phyloP scores from a whole-genome alignment of 257 asterid genomes.

The Galeopsis tetrahit region DNA sequence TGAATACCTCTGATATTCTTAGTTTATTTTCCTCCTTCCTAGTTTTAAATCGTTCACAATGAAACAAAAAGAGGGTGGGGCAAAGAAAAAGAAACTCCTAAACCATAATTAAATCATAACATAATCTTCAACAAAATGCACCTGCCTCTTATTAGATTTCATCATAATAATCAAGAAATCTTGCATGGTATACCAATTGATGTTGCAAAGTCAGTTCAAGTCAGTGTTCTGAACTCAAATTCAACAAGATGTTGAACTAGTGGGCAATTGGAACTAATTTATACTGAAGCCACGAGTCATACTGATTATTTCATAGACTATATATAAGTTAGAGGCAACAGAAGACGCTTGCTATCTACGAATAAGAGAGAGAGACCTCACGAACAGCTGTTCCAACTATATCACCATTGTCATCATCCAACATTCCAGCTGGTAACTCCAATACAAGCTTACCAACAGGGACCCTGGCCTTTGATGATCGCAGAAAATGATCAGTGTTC shows the following conservation, averaged over 20 bases:
- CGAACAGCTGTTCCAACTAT: slow-evolving; percentile 92
- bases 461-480: slow-evolving; percentile 74
- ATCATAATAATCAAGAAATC: slow-evolving; percentile 3
- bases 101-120: background rate
- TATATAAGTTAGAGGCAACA: background rate
- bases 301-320: background rate
- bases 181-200: background rate
- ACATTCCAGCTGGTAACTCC: slow-evolving; percentile 97
- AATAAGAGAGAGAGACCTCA: slow-evolving; percentile 63
- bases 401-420: slow-evolving; percentile 92
- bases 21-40: background rate
- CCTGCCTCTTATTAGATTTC: background rate
- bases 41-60: too few species aligned
- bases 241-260: slow-evolving; percentile 13
- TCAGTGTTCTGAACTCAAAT: slow-evolving; percentile 12
- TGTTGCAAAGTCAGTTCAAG: background rate
- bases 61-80: too few species aligned
- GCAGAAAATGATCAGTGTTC: slow-evolving; percentile 30
- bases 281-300: background rate
- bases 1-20: background rate
- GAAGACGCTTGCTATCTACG: background rate
- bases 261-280: slow-evolving; percentile 7
- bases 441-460: slow-evolving; percentile 91
- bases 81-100: too few species aligned
- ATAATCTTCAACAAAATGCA: background rate